A percentile compares a stretch with the other conserved stretches of the same genome.
These are phyloP conservation scores for Alternaria alternata DNA, from an alignment of 2,329 filamentous ascomycete species.

Conservation along the genomic window DNA sequence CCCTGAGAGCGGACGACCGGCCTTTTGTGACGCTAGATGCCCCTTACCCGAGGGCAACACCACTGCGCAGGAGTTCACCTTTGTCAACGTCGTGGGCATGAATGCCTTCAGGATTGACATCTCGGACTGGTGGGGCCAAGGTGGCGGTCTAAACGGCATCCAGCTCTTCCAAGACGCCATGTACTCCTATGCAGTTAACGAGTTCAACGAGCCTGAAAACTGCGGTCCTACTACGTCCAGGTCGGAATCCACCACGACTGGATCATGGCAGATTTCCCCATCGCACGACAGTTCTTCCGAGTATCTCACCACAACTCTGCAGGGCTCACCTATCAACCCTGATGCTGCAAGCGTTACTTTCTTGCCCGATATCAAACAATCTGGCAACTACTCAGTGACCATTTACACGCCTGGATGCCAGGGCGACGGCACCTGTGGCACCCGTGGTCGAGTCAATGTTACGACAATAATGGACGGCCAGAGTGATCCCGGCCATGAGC, in stretches of 20 bases:
- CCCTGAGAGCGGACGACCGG: conserved; percentile 68
- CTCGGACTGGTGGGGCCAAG: conserved; percentile 83
- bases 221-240: conserved; percentile 67
- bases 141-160: conserved; percentile 85
- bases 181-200: conserved; percentile 81
- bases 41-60: conserved; percentile 76
- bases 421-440: conserved; percentile 77
- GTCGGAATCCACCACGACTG: conserved; percentile 69
- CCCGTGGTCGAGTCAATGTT: conserved; percentile 82
- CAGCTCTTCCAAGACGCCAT: conserved; percentile 88
- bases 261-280: conserved; percentile 75
- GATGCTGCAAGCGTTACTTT: conserved; percentile 77
- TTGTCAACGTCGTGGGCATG: conserved; percentile 94
- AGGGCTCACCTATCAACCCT: conserved; percentile 62
- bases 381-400: conserved; percentile 90
- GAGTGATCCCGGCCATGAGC: conserved; percentile 46
- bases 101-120: conserved; percentile 85
- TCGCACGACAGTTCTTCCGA: conserved; percentile 75
- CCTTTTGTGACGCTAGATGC: conserved; percentile 81
- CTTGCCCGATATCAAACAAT: conserved; percentile 82
- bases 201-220: conserved; percentile 89
- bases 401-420: conserved; percentile 92
- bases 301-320: conserved; percentile 76
- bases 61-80: conserved; percentile 86
- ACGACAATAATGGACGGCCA: conserved; percentile 70